phyloP scores from a whole-genome alignment of 2,329 filamentous ascomycete species.

The Ophiostoma australiae region DNA sequence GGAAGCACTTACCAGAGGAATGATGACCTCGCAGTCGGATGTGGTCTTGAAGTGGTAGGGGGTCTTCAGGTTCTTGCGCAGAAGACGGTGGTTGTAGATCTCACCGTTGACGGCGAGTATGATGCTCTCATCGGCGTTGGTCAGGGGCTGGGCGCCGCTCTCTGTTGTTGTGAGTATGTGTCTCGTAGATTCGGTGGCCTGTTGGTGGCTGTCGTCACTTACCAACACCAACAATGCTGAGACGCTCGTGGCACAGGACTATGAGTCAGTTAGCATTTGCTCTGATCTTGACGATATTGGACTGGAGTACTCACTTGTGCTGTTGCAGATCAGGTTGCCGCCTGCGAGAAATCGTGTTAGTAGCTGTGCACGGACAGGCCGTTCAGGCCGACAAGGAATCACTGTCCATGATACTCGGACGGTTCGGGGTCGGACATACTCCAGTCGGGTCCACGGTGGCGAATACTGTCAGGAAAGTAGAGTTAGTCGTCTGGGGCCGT shows the following conservation, averaged over 20 bases:
- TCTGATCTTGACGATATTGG: not conserved
- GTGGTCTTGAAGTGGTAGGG: constrained; percentile 97
- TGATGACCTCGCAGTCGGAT: constrained; percentile 98
- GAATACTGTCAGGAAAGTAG: constrained; percentile 55
- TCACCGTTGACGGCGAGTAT: constrained; percentile 97
- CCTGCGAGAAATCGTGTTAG: constrained; percentile 46
- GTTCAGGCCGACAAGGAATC: not conserved
- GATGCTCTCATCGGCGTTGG: constrained; percentile 83
- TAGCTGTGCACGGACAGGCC: not conserved
- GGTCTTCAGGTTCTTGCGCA: constrained; percentile 79
- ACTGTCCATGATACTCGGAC: not conserved
- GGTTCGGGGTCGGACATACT: constrained; percentile 48
- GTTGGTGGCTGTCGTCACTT: constrained; percentile 38
- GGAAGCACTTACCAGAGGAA: constrained; percentile 69
- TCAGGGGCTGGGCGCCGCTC: constrained; percentile 89
- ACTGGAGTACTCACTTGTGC: constrained; percentile 67
- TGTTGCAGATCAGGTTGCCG: constrained; percentile 82
- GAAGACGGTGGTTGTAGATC: constrained; percentile 97
- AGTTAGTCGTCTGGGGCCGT: constrained; percentile 25
- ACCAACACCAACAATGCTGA: constrained; percentile 97
- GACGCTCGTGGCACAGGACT: constrained; percentile 95
- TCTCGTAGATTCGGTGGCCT: constrained; percentile 14
- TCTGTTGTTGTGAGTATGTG: constrained; percentile 50
- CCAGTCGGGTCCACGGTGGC: constrained; percentile 97
- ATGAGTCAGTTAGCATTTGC: constrained; percentile 32